These are phyloP conservation scores for Ettlia oleoabundans DNA, from an alignment of 139 green algal species.

Conservation along the genomic window DNA sequence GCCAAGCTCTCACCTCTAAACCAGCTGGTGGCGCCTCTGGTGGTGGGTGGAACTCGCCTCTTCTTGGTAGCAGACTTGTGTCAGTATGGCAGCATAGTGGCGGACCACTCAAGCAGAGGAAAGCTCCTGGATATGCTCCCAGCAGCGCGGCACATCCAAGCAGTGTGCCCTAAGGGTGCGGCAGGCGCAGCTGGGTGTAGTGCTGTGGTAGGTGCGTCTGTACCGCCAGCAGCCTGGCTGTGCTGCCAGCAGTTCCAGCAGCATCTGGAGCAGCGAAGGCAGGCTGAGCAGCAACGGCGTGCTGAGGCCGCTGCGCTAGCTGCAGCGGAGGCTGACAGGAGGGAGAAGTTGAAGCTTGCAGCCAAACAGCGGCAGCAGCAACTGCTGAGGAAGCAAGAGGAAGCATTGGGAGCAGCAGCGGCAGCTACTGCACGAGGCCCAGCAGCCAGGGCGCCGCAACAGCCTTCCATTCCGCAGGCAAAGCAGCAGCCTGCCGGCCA, in stretches of 20 bases:
- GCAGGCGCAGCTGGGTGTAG: background rate
- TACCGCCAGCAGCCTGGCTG: background rate
- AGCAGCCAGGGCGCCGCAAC: background rate
- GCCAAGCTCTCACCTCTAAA: slow-evolving; percentile 23
- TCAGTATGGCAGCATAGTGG: no score
- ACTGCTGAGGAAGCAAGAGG: no score
- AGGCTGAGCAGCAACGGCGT: background rate
- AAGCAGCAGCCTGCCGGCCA: background rate
- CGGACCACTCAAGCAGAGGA: no score
- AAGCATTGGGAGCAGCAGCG: no score
- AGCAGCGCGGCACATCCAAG: background rate
- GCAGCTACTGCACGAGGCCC: background rate
- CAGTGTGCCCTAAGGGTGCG: slow-evolving; percentile 11
- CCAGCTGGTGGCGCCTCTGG: slow-evolving; percentile 9
- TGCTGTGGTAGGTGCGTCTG: background rate
- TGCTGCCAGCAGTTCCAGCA: slow-evolving; percentile 13
- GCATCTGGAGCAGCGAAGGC: slow-evolving; percentile 19
- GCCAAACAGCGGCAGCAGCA: background rate
- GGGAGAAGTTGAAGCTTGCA: background rate
- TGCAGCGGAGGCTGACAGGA: slow-evolving; percentile 1
- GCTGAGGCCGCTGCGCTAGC: slow-evolving; percentile 11
- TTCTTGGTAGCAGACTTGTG: slow-evolving; percentile 12
- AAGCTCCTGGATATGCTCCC: background rate
- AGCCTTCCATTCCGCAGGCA: background rate
- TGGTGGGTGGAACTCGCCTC: slow-evolving; percentile 7